Evolutionary conservation across 345 rosid species (phyloP), one percentile per base, ranked within the genome.

Genomic region (Citrus medica): DNA sequence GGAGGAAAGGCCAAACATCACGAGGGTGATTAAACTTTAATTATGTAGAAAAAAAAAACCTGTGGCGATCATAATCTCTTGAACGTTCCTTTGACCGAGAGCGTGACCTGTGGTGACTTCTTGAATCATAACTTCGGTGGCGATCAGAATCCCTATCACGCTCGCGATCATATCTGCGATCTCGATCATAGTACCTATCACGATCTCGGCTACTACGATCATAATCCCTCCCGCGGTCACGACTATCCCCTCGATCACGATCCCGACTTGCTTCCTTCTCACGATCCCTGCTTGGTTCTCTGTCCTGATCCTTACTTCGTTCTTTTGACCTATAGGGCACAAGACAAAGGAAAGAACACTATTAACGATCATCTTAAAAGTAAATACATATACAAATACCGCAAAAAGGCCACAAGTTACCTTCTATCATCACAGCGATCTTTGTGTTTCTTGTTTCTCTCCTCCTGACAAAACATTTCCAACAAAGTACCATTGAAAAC

Each of bases 121-220:
- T 89, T 32, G 98, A 87, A 72, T 95, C 98, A 87, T 89, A 90
- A 83, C 82, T 83, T n/a, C 92, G 96, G 71, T 94, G 79, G 32
- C 85, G 93, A 73, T 93, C 93, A 48, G 84, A 80, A 83, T 87
- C 93, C 79, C 95, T 78, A 24, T 89, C 92, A 74, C 88, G 90
- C 33, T 92, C 93, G 56, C 90, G 86, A 68, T 88, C 87, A 79
- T 86, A 71, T 66, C 92, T 92, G 79, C 86, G 93, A 74, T 89
- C 92, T 70, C 95, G 88, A 51, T 93, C 98, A 87, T 89, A 56
- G 81, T 89, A 71, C 87, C 98, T 90, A 33, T 92, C 97, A 56
- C 91, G 91, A 76, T 95, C 99, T 80, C 92, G 89, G 84, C 94
- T 92, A 87, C 92, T 86, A 51, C 90, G 92, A 82, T 93, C 99